Evolutionary conservation across 2,329 filamentous ascomycete genomes (phyloP), one percentile per base, ranked within the genome.

Genomic region (Dactylellina cionopaga): DNA sequence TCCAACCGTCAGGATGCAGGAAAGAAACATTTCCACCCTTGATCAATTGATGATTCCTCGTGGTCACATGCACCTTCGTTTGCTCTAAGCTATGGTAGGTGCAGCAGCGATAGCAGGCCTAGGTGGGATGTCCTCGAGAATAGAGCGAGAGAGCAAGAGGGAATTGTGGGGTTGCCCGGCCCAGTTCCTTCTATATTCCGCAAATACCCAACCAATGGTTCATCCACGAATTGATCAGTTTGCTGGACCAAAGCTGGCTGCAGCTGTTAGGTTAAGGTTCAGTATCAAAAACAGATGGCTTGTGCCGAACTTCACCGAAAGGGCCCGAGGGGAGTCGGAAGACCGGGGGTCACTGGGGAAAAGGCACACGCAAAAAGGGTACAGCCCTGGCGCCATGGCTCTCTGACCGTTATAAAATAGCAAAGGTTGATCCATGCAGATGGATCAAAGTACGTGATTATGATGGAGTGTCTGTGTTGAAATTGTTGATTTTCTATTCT

Each of bases 281-380:
- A 58, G 49, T 49, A 49, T 56, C 49, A 55, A 56, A 49, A 56
- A 58, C 41, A 66, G 62, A 41, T 49, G 60, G 52, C 39, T 56
- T 66, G 49, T 66, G 51, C 62, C 62, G 62, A 66, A 43, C 51
- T 22, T 47, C 29, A 39, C 62, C 51, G 15, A 29, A 66, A 56
- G 47, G 33, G 43, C 51, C 62, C 49, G 60, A 62, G 17, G 29
- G n/a, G 29, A 33, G 10, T 63, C 29, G 44, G 46, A 33, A 22
- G 10, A 25, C 46, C 7, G 29, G 31, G 13, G 39, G 27, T 54
- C n/a, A 31, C n/a, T n/a, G n/a, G n/a, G n/a, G 46, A 39, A 39
- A 24, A 27, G 39, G 27, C 29, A 22, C 15, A 27, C 27, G 39
- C 54, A 29, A 47, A 46, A 55, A 65, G 60, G 44, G 54, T 54